Evolutionary conservation across 2,329 filamentous ascomycete genomes (phyloP).

Genomic region (Hymenoscyphus repandus): DNA sequence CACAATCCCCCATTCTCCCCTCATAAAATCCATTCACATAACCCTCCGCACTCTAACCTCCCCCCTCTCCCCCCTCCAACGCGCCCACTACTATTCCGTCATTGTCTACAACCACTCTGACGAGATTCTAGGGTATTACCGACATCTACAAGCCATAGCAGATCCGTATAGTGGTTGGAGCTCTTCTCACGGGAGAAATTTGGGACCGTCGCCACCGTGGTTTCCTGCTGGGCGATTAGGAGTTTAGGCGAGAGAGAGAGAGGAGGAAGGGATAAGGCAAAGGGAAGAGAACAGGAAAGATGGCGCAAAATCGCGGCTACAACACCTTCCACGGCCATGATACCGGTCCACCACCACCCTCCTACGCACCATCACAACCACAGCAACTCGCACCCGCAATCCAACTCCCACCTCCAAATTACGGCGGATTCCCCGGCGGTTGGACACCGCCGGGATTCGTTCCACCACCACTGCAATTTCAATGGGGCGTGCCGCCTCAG

Average conservation of each 20-base stretch:
- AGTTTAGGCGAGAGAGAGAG: not conserved
- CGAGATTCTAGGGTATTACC: slow-evolving; percentile 13
- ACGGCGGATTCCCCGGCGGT: not conserved
- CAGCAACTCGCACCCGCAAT: not conserved
- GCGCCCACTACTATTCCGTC: slow-evolving; percentile 15
- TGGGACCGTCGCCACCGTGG: slow-evolving; percentile 17
- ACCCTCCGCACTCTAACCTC: slow-evolving; percentile 9
- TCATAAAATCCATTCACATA: not conserved
- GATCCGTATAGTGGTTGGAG: slow-evolving; percentile 16
- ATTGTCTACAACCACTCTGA: slow-evolving; percentile 14
- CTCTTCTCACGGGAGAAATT: slow-evolving; percentile 17
- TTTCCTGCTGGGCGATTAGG: not conserved
- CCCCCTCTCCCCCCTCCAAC: slow-evolving; percentile 10
- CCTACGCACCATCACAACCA: slow-evolving; percentile 4
- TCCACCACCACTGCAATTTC: not conserved
- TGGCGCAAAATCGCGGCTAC: slow-evolving; percentile 19
- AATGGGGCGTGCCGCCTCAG: not conserved
- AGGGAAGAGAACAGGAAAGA: not conserved
- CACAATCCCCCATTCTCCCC: not conserved
- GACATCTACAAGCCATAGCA: slow-evolving; percentile 12
- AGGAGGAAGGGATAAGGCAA: not conserved
- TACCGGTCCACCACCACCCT: slow-evolving; percentile 21
- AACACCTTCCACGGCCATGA: slow-evolving; percentile 27
- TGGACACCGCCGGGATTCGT: not conserved
- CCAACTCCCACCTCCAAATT: not conserved